Conservation (phyloP, 768 basidiomycete species). For the Kwoniella mangroviensis region DNA sequence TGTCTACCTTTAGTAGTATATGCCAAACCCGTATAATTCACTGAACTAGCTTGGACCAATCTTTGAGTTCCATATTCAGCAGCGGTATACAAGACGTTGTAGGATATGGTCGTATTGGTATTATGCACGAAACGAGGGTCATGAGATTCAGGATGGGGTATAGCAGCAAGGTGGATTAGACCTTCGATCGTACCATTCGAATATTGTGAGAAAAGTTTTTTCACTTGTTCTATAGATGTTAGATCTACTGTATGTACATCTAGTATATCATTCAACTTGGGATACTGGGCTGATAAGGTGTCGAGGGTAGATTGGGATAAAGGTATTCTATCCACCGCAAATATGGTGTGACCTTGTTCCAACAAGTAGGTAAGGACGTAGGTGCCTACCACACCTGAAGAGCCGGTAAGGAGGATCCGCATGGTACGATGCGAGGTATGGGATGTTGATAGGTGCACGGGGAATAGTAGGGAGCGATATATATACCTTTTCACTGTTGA, state of each 20-base stretch:
- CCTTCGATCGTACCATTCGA: slow-evolving; percentile 26
- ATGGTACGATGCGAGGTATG: slow-evolving; percentile 18
- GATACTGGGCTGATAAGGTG: not conserved
- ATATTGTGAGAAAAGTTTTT: slow-evolving; percentile 22
- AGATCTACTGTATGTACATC: slow-evolving; percentile 28
- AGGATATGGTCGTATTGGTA: slow-evolving; percentile 41
- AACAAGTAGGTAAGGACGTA: slow-evolving; percentile 35
- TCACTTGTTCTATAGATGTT: slow-evolving; percentile 13
- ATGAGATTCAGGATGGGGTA: slow-evolving; percentile 35
- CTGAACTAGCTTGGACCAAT: slow-evolving; percentile 52
- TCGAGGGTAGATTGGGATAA: slow-evolving; percentile 15
- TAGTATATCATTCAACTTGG: slow-evolving; percentile 10
- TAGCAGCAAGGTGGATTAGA: slow-evolving; percentile 51
- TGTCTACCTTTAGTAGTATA: slow-evolving; percentile 36
- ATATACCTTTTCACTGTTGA: not conserved
- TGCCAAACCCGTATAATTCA: slow-evolving; percentile 47
- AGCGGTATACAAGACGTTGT: slow-evolving; percentile 50
- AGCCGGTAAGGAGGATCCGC: slow-evolving; percentile 49
- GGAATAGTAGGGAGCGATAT: not conserved
- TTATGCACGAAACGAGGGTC: slow-evolving; percentile 44
- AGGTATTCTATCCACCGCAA: slow-evolving; percentile 38
- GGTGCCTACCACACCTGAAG: slow-evolving; percentile 38
- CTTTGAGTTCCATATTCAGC: slow-evolving; percentile 38
- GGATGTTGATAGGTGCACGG: too few species aligned
- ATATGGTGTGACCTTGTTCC: slow-evolving; percentile 35